phyloP scores from a whole-genome alignment of 1,284 basidiomycete genomes.

The Amylostereum chailletii region DNA sequence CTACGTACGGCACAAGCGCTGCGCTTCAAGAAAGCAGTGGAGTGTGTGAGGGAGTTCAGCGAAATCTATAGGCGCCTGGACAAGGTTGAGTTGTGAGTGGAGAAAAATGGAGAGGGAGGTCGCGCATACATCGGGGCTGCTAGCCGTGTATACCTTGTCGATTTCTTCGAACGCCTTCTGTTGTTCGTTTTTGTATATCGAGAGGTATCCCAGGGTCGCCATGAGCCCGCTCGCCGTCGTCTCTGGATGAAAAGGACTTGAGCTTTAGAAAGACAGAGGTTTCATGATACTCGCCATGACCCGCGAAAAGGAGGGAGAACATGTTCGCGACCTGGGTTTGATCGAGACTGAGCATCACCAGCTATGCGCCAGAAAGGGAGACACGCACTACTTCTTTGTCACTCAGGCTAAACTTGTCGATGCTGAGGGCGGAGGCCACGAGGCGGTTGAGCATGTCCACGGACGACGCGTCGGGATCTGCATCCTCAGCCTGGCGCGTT shows the following conservation, averaged over 20 bases:
- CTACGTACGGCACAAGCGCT: constrained; percentile 18
- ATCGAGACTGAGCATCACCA: not conserved
- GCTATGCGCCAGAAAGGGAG: not conserved
- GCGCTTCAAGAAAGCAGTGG: constrained; percentile 18
- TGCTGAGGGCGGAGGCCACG: not conserved
- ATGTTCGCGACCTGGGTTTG: constrained; percentile 19
- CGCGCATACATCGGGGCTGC: not conserved
- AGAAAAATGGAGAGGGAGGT: no score
- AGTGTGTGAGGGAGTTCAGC: constrained; percentile 13
- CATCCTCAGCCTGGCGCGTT: not conserved
- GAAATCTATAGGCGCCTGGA: constrained; percentile 8
- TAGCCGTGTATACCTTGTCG: not conserved
- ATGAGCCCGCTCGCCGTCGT: constrained; percentile 19
- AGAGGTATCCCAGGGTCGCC: constrained; percentile 18
- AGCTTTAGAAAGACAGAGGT: no score
- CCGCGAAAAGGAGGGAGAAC: constrained; percentile 23
- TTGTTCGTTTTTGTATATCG: constrained; percentile 21
- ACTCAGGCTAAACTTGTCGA: not conserved
- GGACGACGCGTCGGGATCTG: not conserved
- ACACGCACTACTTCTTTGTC: not conserved
- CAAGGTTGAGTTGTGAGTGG: not conserved
- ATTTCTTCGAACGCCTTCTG: constrained; percentile 20
- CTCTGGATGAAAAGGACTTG: not conserved
- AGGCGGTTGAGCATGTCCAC: not conserved
- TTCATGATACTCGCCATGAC: constrained; percentile 13